Conservation (phyloP, 148 eudicot genomes). For the Camellia japonica region DNA sequence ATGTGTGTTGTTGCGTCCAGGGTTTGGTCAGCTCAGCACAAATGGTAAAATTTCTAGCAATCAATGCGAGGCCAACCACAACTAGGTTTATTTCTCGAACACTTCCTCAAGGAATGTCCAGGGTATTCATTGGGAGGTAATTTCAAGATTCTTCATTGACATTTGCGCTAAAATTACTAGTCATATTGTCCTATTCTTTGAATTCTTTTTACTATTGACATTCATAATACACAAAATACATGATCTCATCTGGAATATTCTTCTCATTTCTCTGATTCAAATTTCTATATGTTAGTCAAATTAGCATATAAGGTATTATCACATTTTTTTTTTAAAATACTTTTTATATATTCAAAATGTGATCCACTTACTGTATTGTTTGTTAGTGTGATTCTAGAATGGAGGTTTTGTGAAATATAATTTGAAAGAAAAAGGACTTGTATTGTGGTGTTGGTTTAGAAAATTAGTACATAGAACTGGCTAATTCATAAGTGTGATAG, state of each 20-base stretch:
- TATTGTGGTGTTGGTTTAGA: neutral
- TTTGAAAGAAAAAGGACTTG: neutral
- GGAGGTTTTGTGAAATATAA: neutral
- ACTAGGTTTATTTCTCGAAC: constrained; percentile 73
- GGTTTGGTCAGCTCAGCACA: constrained; percentile 97
- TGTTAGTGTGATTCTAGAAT: neutral
- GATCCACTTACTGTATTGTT: neutral
- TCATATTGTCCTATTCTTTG: neutral
- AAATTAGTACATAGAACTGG: neutral
- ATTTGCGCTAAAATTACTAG: neutral
- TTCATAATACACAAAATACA: neutral
- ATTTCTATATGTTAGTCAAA: neutral
- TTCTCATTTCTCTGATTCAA: neutral
- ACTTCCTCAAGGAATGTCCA: constrained; percentile 79
- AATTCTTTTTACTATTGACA: neutral
- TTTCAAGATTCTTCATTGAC: neutral
- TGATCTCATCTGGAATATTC: neutral
- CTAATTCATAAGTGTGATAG: neutral
- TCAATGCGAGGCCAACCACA: constrained; percentile 85
- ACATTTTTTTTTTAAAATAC: neutral
- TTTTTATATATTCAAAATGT: neutral
- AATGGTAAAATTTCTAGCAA: constrained; percentile 73
- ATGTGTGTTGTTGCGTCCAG: constrained; percentile 37
- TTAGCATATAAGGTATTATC: neutral
- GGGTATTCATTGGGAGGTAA: constrained; percentile 95